A percentile compares a stretch with the other conserved stretches of the same genome.
phyloP scores from a whole-genome alignment of 2,329 filamentous ascomycete genomes.

The Amphichorda felina region DNA sequence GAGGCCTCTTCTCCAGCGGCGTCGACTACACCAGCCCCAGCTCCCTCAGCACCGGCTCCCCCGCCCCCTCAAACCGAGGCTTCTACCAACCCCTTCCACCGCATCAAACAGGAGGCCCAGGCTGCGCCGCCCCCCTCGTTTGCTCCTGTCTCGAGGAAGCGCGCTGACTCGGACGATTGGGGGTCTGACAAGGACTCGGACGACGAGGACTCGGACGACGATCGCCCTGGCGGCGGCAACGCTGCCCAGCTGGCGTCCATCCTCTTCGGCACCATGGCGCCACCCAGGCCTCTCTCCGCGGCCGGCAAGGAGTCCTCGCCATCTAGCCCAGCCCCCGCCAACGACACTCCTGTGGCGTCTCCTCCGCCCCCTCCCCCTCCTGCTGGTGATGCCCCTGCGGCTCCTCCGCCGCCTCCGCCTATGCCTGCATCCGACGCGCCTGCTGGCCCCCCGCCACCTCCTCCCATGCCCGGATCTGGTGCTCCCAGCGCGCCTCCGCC shows the following conservation, averaged over 20 bases:
- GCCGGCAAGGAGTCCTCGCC: conserved; percentile 55
- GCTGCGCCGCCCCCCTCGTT: conserved; percentile 25
- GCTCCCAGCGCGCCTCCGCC: conserved; percentile 15
- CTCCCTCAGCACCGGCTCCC: conserved; percentile 40
- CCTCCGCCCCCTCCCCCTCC: conserved; percentile 22
- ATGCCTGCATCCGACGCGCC: conserved; percentile 13
- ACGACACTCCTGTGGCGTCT: conserved; percentile 25
- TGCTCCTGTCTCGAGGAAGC: conserved; percentile 40
- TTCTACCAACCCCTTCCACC: conserved; percentile 95
- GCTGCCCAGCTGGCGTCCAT: conserved; percentile 91
- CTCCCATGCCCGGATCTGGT: conserved; percentile 13
- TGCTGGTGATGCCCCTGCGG: conserved; percentile 15
- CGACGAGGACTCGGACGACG: conserved; percentile 60
- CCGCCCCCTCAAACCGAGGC: conserved; percentile 30
- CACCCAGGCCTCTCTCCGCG: conserved; percentile 76
- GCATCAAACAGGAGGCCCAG: conserved; percentile 59
- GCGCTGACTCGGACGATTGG: conserved; percentile 60
- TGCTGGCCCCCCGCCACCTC: conserved; percentile 15
- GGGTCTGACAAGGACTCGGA: conserved; percentile 57
- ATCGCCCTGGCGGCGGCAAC: conserved; percentile 65
- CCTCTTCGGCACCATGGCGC: conserved; percentile 93
- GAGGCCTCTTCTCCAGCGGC: conserved; percentile 34
- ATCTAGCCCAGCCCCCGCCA: conserved; percentile 23
- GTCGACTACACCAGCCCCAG: conserved; percentile 18
- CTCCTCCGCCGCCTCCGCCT: conserved; percentile 16